phyloP scores from a whole-genome alignment of 2,329 filamentous ascomycete genomes.

The Madurella fahalii region DNA sequence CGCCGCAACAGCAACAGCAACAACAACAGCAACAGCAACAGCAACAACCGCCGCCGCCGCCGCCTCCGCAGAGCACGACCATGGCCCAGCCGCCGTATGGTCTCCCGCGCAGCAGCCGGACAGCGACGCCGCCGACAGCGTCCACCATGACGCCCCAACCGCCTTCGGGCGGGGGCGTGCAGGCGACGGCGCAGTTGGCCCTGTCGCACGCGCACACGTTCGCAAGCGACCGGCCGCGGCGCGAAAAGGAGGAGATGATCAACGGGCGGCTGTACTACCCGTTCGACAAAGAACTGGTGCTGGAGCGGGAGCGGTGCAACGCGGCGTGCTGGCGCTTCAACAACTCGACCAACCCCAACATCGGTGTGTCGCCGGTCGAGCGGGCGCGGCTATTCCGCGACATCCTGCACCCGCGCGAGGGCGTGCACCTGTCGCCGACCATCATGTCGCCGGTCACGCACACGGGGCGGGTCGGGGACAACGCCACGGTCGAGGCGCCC shows the following conservation, averaged over 20 bases:
- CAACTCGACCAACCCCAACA: constrained; percentile 70
- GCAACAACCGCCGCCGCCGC: constrained; percentile 16
- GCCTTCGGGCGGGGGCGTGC: constrained; percentile 42
- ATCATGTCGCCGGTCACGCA: constrained; percentile 49
- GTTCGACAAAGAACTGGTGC: constrained; percentile 70
- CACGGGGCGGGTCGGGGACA: constrained; percentile 64
- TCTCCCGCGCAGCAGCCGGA: constrained; percentile 48
- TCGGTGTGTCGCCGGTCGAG: constrained; percentile 65
- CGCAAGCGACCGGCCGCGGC: constrained; percentile 38
- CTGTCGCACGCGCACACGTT: constrained; percentile 51
- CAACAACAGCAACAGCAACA: constrained; percentile 19
- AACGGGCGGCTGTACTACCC: constrained; percentile 73
- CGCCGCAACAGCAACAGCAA: too few species aligned
- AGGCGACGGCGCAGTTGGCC: constrained; percentile 56
- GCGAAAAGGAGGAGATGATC: constrained; percentile 90
- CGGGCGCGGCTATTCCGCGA: constrained; percentile 66
- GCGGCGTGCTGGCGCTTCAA: constrained; percentile 83
- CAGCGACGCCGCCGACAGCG: constrained; percentile 44
- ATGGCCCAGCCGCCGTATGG: constrained; percentile 57
- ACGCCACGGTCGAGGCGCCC: constrained; percentile 76
- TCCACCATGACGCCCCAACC: constrained; percentile 28
- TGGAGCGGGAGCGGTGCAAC: constrained; percentile 81
- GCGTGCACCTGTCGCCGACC: constrained; percentile 53
- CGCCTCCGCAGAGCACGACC: constrained; percentile 44
- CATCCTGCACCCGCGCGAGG: constrained; percentile 62